Percentiles rank a stretch among this genome's conserved stretches.
phyloP scores from a whole-genome alignment of 306 rosid species.

The Cucurbita maxima region DNA sequence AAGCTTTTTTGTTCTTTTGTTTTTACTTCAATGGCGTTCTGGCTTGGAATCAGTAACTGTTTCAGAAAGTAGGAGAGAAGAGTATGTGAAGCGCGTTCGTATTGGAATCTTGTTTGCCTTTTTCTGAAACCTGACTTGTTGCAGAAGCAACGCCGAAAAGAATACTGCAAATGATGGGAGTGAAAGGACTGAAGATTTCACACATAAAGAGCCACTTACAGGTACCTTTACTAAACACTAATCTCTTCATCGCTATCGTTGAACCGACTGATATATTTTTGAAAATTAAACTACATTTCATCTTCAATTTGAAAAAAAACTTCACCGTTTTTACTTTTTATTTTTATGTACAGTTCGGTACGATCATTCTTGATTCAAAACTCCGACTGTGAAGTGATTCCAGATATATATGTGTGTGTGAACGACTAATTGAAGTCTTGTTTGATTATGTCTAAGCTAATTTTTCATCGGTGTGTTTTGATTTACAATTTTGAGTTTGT shows the following conservation, averaged over 20 bases:
- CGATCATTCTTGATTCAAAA: background rate
- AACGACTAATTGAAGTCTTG: background rate
- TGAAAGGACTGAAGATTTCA: constrained; percentile 48
- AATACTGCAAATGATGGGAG: constrained; percentile 57
- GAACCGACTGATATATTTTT: background rate
- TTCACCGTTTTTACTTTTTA: background rate
- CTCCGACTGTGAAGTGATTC: background rate
- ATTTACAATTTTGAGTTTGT: background rate
- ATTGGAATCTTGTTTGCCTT: background rate
- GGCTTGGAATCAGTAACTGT: background rate
- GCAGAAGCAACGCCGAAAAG: constrained; percentile 70
- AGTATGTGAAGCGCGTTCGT: background rate
- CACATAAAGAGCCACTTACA: constrained; percentile 82
- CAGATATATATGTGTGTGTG: no score
- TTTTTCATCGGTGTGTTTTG: background rate
- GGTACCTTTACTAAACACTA: constrained; percentile 17
- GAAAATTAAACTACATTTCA: background rate
- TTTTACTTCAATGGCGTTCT: background rate
- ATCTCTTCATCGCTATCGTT: background rate
- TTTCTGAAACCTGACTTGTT: constrained; percentile 1
- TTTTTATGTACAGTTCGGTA: background rate
- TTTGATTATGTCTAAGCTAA: background rate
- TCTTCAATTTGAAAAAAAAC: background rate
- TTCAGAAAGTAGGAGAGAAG: background rate
- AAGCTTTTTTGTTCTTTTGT: background rate